Conservation (phyloP, 2,329 filamentous ascomycete genomes). For the Curvularia sp. region DNA sequence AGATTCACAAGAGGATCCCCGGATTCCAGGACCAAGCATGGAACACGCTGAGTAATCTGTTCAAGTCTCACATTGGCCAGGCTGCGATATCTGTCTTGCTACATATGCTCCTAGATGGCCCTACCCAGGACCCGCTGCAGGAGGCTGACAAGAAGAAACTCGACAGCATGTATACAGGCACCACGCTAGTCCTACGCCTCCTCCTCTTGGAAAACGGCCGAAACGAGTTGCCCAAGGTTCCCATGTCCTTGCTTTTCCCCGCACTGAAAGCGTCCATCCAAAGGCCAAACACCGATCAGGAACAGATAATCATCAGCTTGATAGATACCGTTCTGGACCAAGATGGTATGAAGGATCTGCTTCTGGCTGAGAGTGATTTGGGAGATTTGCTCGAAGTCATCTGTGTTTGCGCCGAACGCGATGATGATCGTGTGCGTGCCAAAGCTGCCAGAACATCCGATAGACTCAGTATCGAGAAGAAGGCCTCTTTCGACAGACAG, state of each 20-base stretch:
- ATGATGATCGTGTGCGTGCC: constrained; percentile 36
- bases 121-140: constrained; percentile 32
- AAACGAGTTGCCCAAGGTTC: constrained; percentile 45
- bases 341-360: constrained; percentile 62
- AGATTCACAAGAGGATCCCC: constrained; percentile 71
- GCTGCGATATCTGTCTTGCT: constrained; percentile 71
- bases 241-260: constrained; percentile 45
- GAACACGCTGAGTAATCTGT: constrained; percentile 73
- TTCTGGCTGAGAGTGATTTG: constrained; percentile 73
- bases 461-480: constrained; percentile 56
- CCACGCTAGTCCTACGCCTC: constrained; percentile 40
- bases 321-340: constrained; percentile 50
- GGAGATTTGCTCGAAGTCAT: constrained; percentile 66
- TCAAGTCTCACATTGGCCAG: constrained; percentile 76
- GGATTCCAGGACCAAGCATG: constrained; percentile 70
- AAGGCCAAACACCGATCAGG: constrained; percentile 37
- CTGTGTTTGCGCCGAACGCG: constrained; percentile 57
- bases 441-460: constrained; percentile 19
- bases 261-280: constrained; percentile 45
- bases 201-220: constrained; percentile 45
- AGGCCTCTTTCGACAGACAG: constrained; percentile 25
- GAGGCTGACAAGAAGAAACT: constrained; percentile 31
- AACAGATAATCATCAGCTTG: constrained; percentile 62
- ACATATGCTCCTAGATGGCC: constrained; percentile 57
- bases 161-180: constrained; percentile 40